phyloP scores from a whole-genome alignment of 805 yeast species.

The Kregervanrija pseudodelftensis region DNA sequence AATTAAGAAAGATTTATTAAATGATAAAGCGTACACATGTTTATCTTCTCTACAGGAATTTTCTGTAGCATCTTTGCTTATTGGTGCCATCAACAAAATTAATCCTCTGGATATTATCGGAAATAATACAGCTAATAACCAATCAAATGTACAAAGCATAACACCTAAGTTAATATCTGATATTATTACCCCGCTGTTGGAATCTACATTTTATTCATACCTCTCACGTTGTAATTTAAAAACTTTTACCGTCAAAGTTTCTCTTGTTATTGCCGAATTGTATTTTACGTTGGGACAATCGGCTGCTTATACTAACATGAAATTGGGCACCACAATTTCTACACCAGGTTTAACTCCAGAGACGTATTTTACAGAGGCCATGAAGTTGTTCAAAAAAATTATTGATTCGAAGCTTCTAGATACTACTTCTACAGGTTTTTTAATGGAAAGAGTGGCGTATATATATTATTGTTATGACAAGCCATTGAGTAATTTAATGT shows the following conservation, averaged over 20 bases:
- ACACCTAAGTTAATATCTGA: conserved; percentile 44
- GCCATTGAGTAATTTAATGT: conserved; percentile 2
- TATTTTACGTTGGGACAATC: conserved; percentile 38
- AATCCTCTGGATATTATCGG: conserved; percentile 29
- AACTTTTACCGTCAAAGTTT: conserved; percentile 62
- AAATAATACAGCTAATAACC: conserved; percentile 15
- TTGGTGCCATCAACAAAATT: conserved; percentile 45
- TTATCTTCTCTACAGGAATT: conserved; percentile 85
- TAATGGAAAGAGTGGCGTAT: conserved; percentile 33
- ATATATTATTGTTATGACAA: conserved; percentile 23
- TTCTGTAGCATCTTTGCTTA: conserved; percentile 65
- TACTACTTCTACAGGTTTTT: conserved; percentile 33
- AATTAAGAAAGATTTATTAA: conserved; percentile 66
- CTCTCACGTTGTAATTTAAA: conserved; percentile 63
- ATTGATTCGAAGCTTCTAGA: conserved; percentile 39
- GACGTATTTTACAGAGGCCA: conserved; percentile 39
- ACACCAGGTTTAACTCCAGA: conserved; percentile 17
- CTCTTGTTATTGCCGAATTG: conserved; percentile 65
- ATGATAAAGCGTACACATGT: conserved; percentile 74
- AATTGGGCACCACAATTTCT: neutral
- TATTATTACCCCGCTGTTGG: conserved; percentile 53
- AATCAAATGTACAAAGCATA: conserved; percentile 24
- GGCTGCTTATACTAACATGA: conserved; percentile 7
- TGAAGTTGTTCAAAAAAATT: conserved; percentile 36
- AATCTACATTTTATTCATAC: conserved; percentile 68